Evolutionary conservation across 768 basidiomycete genomes (phyloP), one percentile per base, ranked within the genome.

Genomic region (Rubroboletus pulcherrimus): DNA sequence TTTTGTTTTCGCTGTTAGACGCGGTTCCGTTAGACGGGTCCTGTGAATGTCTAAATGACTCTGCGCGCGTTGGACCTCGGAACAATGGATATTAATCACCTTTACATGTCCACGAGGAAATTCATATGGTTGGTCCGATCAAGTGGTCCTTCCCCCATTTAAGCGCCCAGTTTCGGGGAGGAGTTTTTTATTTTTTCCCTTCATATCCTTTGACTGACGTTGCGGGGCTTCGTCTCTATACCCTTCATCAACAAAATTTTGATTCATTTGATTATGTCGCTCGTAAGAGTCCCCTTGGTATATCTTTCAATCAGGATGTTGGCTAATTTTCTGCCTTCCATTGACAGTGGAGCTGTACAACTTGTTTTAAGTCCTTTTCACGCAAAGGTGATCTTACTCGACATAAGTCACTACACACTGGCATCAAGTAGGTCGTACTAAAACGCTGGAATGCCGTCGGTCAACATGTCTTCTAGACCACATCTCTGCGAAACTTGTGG

Each of bases 311-410:
- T 9, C 1, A 31, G 33, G 42, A 19, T 12, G 7, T 39, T 34
- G n/a, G 19, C 43, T 51, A 24, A 65, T 21, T 15, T 40, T 40
- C 24, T 34, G 29, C 37, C n/a, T 31, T 38, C 6, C 33, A 7
- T 53, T 51, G n/a, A 41, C 33, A 78, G 75, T 75, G 67, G 66
- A 53, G 54, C 47, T 83, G 82, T 64, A 35, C 66, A 35, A 58
- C 67, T 50, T 88, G 85, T 71, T 29, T 43, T 6, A 84, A 79
- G 60, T 51, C 62, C 31, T 87, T 89, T 62, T 61, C 67, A 4
- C 80, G 85, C 44, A 81, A 78, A 65, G 80, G 80, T 21, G 87
- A 89, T 64, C 76, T 84, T 37, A 78, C 72, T 41, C 81, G 87
- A 56, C 88, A 90, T 60, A 56, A 74, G 49, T 58, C 65, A 21